Conservation (phyloP, 1,139 yeast genomes). For the Trichomonascaceae sp. region DNA sequence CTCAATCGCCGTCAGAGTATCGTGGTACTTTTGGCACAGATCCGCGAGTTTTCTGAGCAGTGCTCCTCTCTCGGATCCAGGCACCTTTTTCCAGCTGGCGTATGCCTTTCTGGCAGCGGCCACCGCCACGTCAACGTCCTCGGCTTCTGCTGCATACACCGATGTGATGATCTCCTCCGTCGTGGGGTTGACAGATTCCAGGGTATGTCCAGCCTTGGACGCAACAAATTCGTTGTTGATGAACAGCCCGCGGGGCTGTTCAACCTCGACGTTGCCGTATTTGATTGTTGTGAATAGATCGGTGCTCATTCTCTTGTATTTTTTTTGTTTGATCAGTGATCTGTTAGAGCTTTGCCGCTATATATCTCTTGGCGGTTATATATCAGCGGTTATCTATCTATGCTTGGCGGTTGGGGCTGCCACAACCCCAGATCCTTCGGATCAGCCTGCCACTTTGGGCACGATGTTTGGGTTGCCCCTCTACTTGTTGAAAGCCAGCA, state of each 20-base stretch:
- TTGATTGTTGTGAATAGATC: slow-evolving; percentile 23
- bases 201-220: slow-evolving; percentile 44
- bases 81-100: slow-evolving; percentile 35
- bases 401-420: too few species aligned
- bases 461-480: too few species aligned
- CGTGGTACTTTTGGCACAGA: slow-evolving; percentile 35
- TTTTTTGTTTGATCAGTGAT: neutral
- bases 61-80: slow-evolving; percentile 34
- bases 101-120: slow-evolving; percentile 44
- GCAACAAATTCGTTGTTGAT: slow-evolving; percentile 68
- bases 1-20: slow-evolving; percentile 41
- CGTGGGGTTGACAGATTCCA: slow-evolving; percentile 31
- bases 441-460: too few species aligned
- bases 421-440: too few species aligned
- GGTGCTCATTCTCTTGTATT: neutral
- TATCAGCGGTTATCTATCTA: too few species aligned
- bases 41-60: slow-evolving; percentile 39
- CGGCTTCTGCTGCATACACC: slow-evolving; percentile 40
- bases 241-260: slow-evolving; percentile 71
- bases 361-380: too few species aligned
- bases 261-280: slow-evolving; percentile 38
- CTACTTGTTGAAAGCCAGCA: too few species aligned
- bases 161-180: slow-evolving; percentile 41
- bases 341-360: too few species aligned
- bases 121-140: slow-evolving; percentile 47